Conservation (phyloP, 2,329 filamentous ascomycete genomes). For the Parastagonospora nodorum region DNA sequence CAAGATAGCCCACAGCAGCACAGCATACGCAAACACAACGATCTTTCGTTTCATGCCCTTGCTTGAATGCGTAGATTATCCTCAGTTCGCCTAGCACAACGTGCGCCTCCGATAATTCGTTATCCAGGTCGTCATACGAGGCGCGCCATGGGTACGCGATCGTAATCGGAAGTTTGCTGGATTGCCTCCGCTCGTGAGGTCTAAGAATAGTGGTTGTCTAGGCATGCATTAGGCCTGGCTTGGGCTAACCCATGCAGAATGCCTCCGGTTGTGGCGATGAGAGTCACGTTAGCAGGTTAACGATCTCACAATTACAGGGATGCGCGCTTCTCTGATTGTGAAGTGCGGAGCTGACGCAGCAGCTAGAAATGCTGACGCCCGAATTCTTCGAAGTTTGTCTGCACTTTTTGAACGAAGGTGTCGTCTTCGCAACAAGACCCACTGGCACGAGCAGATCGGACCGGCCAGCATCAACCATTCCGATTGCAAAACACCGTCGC, state of each 20-base stretch:
- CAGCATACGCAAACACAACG: constrained; percentile 10
- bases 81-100: constrained; percentile 28
- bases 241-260: constrained; percentile 12
- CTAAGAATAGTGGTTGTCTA: constrained; percentile 8
- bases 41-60: constrained; percentile 28
- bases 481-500: no score
- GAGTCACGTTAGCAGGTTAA: constrained; percentile 11
- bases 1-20: constrained; percentile 24
- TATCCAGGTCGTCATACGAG: constrained; percentile 19
- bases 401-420: no score
- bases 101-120: constrained; percentile 31
- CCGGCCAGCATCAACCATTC: no score
- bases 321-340: constrained; percentile 3
- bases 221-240: constrained; percentile 1
- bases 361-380: not conserved
- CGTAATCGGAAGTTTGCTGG: constrained; percentile 1
- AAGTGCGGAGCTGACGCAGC: constrained; percentile 14
- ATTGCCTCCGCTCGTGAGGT: constrained; percentile 12
- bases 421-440: no score
- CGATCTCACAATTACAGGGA: not conserved
- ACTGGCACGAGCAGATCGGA: no score
- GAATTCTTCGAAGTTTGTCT: not conserved
- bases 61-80: constrained; percentile 22
- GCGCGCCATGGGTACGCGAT: constrained; percentile 12
- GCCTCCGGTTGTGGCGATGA: constrained; percentile 22